Conservation (phyloP, 2,329 filamentous ascomycete genomes). For the Cladophialophora yegresii region DNA sequence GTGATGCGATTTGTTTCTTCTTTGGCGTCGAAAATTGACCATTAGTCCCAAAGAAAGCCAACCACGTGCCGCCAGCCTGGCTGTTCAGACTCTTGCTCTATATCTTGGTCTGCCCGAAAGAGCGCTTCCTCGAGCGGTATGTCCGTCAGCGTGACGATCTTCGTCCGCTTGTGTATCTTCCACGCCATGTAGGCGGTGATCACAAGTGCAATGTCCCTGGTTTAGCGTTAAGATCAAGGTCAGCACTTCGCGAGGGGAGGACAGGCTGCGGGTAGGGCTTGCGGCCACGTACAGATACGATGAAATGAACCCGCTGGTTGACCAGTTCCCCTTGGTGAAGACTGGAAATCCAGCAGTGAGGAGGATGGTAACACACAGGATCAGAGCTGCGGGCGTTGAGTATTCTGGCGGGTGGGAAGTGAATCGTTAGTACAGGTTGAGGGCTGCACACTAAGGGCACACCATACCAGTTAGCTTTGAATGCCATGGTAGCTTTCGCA, state of each 20-base stretch:
- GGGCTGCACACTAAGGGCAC: background rate
- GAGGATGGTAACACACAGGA: constrained; percentile 64
- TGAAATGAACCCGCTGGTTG: constrained; percentile 60
- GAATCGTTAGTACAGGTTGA: background rate
- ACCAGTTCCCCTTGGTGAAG: constrained; percentile 63
- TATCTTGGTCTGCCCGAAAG: constrained; percentile 46
- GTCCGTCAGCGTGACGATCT: constrained; percentile 53
- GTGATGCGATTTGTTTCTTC: too few relatives aligned
- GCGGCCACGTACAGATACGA: constrained; percentile 59
- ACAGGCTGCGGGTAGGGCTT: background rate
- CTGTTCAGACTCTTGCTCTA: constrained; percentile 37
- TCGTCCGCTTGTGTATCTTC: constrained; percentile 67
- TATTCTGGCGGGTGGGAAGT: constrained; percentile 49
- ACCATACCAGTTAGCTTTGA: constrained; percentile 63
- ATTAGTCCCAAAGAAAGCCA: constrained; percentile 34
- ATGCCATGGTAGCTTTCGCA: constrained; percentile 60
- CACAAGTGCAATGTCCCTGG: constrained; percentile 63
- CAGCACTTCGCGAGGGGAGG: background rate
- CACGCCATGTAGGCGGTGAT: constrained; percentile 60
- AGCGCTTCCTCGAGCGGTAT: constrained; percentile 59
- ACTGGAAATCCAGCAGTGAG: constrained; percentile 69
- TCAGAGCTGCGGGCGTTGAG: constrained; percentile 62
- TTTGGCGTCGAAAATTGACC: background rate
- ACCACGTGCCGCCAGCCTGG: constrained; percentile 29
- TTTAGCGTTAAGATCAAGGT: constrained; percentile 2